Base-by-base conservation (phyloP, 2,329 filamentous ascomycete genomes). In the Rasamsonia emersonii region DNA sequence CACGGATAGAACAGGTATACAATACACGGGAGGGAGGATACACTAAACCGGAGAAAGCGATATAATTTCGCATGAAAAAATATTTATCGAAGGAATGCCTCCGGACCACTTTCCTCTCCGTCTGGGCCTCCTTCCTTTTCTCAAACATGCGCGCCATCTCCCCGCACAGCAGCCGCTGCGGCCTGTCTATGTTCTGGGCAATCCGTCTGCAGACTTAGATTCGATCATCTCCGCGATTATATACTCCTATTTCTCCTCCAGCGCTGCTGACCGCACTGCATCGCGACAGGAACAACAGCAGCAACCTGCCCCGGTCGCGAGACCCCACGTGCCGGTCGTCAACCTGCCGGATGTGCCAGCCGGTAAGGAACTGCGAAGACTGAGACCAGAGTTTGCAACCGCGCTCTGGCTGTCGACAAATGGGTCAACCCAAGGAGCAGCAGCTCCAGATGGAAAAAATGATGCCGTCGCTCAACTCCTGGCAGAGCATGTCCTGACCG, bases 221-320 rank as follows among this genome's bases (percentile, higher is more conserved):
- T 79, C 75, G 17, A 71, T 79, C 47, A 68, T 74, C 35, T 71
- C 68, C 35, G 71, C 74, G 5, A 59, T 79, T 20, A 50, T 77
- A n/a, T 77, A 73, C 47, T 69, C 75, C 20, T 79, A 77, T 51
- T 62, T 77, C 28, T 57, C 77, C 28, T 57, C 58, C 35, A 58
- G 47, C 60, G 17, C n/a, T 11, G 33, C 18, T 18, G n/a, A n/a
- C n/a, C n/a, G n/a, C n/a, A n/a, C n/a, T n/a, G n/a, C n/a, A n/a
- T n/a, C n/a, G n/a, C n/a, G n/a, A n/a, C n/a, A n/a, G n/a, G n/a
- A n/a, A n/a, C n/a, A n/a, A n/a, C n/a, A n/a, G n/a, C 61, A 44
- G 55, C 56, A 24, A 56, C 58, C 28, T 58, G 58, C n/a, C 49
- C 50, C 13, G 13, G 25, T 18, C 24, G 23, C 41, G 4, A 45